Evolutionary conservation across 2,329 filamentous ascomycete genomes (phyloP).

Genomic region (Epichloe sp.): DNA sequence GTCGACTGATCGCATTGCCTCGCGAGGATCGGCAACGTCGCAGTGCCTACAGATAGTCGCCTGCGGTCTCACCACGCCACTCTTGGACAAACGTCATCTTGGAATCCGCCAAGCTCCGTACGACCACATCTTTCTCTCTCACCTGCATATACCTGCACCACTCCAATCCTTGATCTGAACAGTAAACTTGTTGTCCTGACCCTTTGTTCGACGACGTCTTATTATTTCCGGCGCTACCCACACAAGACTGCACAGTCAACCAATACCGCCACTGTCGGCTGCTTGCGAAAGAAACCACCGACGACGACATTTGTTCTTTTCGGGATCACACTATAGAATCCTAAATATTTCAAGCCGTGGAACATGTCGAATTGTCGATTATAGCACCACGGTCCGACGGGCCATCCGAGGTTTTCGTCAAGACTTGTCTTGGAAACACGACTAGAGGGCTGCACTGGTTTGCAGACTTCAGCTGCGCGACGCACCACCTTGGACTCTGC

Average conservation of each 20-base stretch:
- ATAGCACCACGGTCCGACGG: constrained; percentile 26
- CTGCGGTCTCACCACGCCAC: constrained; percentile 9
- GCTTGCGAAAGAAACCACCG: not conserved
- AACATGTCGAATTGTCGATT: constrained; percentile 22
- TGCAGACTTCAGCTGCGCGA: constrained; percentile 13
- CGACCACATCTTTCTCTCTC: not conserved
- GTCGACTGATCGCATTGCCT: not conserved
- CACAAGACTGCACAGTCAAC: not conserved
- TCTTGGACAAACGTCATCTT: constrained; percentile 11
- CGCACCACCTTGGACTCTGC: constrained; percentile 4
- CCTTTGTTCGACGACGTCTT: not conserved
- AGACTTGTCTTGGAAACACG: constrained; percentile 6
- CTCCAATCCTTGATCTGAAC: not conserved
- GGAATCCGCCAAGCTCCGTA: constrained; percentile 11
- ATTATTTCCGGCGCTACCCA: not conserved
- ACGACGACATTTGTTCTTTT: not conserved
- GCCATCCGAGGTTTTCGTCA: constrained; percentile 15
- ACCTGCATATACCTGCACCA: constrained; percentile 5
- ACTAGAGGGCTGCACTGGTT: constrained; percentile 13
- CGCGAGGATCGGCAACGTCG: constrained; percentile 5
- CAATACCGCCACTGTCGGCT: not conserved
- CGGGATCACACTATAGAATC: not conserved
- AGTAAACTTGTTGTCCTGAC: not conserved
- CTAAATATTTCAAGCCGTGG: not conserved
- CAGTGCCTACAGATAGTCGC: constrained; percentile 1